These are phyloP conservation scores for Globisporangium lucens DNA, from an alignment of 352 stramenopile genomes.

Conservation along the genomic window DNA sequence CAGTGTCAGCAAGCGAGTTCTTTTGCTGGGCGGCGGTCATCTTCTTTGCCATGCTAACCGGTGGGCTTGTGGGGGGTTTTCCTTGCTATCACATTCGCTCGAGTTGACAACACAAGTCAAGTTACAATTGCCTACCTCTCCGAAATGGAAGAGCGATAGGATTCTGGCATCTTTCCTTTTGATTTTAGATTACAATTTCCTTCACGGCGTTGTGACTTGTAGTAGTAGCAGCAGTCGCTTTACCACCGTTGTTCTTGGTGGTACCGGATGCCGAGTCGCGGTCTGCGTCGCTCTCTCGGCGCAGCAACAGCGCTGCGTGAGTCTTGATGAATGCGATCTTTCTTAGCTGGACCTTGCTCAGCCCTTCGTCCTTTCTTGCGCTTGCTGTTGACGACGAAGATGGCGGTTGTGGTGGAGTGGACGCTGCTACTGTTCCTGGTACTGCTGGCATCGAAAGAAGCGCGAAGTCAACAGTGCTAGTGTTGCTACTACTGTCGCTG, in stretches of 20 bases:
- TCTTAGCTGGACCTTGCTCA: background rate
- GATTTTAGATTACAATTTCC: background rate
- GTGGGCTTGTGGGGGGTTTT: no score
- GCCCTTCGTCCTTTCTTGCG: background rate
- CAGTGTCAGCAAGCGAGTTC: no score
- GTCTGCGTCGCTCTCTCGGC: background rate
- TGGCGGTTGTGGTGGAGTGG: background rate
- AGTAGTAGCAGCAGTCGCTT: background rate
- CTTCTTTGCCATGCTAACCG: no score
- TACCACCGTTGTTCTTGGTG: background rate
- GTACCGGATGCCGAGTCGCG: no score
- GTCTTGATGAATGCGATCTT: conserved; percentile 16
- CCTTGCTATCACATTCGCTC: no score
- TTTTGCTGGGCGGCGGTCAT: no score
- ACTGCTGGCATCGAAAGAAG: background rate
- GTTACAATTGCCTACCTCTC: no score
- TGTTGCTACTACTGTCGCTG: background rate
- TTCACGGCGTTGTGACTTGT: background rate
- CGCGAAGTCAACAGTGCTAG: background rate
- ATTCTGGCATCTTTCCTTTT: background rate
- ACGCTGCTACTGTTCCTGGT: background rate
- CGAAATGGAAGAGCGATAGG: no score
- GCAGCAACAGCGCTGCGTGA: conserved; percentile 7
- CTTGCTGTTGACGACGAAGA: background rate
- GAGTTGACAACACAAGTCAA: no score